Percentiles rank a stretch among this genome's conserved stretches.
phyloP scores from a whole-genome alignment of 176 grass and related monocot genomes.

The Ampelocalamus luodianensis region DNA sequence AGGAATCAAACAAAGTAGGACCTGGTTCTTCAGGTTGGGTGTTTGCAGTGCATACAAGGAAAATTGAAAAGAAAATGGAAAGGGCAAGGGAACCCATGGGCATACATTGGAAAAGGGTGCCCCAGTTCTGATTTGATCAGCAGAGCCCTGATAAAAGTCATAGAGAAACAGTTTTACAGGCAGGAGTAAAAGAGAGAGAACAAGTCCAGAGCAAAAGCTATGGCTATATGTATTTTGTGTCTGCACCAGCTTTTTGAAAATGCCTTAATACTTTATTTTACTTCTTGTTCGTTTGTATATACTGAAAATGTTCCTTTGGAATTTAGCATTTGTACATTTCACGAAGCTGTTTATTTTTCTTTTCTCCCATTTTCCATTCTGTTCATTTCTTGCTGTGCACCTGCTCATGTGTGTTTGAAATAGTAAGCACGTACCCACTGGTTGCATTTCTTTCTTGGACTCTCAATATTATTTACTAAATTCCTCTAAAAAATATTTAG shows the following conservation, averaged over 20 bases:
- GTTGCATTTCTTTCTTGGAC: not conserved
- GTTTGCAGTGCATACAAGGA: slow-evolving; percentile 19
- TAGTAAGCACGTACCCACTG: not conserved
- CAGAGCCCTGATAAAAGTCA: slow-evolving; percentile 66
- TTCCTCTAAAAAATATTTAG: not conserved
- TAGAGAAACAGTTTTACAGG: slow-evolving; percentile 39
- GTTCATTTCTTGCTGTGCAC: not conserved
- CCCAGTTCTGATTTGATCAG: slow-evolving; percentile 41
- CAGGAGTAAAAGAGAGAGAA: slow-evolving; percentile 21
- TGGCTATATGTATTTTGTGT: not conserved
- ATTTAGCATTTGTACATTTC: slow-evolving; percentile 9
- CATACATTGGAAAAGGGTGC: slow-evolving; percentile 54
- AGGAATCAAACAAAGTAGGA: slow-evolving; percentile 53
- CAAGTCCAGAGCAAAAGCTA: not conserved
- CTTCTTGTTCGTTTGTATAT: not conserved
- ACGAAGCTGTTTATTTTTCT: not conserved
- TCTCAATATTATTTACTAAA: not conserved
- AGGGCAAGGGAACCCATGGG: slow-evolving; percentile 36
- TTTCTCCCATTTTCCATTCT: not conserved
- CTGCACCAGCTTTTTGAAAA: slow-evolving; percentile 24
- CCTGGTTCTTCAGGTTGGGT: slow-evolving; percentile 44
- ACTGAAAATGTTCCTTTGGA: not conserved
- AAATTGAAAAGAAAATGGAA: slow-evolving; percentile 40
- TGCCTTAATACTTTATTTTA: slow-evolving; percentile 9
- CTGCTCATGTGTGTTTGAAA: not conserved